A percentile compares a stretch with the other conserved stretches of the same genome.
These are phyloP conservation scores for Elaphomyces granulatus DNA, from an alignment of 495 filamentous ascomycete genomes.

Conservation along the genomic window DNA sequence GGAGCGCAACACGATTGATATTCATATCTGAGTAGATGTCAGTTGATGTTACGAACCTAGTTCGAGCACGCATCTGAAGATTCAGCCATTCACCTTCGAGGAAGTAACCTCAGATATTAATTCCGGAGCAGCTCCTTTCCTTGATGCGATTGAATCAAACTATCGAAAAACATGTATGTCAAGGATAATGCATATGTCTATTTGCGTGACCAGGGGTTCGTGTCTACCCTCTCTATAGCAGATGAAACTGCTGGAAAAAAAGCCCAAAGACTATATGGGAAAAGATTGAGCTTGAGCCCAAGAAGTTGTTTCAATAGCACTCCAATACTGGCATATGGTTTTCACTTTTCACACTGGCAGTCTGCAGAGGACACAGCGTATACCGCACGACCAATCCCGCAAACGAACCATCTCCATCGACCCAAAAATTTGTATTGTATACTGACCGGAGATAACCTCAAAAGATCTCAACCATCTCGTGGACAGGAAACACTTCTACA, in stretches of 20 bases:
- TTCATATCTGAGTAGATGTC: background rate
- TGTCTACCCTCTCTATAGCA: background rate
- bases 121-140: constrained; percentile 15
- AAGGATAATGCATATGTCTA: constrained; percentile 12
- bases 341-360: background rate
- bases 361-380: background rate
- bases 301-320: background rate
- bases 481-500: background rate
- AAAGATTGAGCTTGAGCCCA: background rate
- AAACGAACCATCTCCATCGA: background rate
- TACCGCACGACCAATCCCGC: background rate
- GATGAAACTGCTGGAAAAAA: background rate
- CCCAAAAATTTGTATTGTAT: too few relatives aligned
- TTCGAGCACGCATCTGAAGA: constrained; percentile 3
- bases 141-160: too few relatives aligned
- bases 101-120: too few relatives aligned
- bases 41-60: constrained; percentile 7
- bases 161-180: constrained; percentile 20
- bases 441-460: background rate
- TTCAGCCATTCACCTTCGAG: background rate
- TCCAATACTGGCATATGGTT: background rate
- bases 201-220: constrained; percentile 1
- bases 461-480: background rate
- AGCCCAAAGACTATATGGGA: background rate
- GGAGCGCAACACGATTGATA: background rate